phyloP scores from a whole-genome alignment of 2,329 filamentous ascomycete genomes.

The Aspergillus brasiliensis region DNA sequence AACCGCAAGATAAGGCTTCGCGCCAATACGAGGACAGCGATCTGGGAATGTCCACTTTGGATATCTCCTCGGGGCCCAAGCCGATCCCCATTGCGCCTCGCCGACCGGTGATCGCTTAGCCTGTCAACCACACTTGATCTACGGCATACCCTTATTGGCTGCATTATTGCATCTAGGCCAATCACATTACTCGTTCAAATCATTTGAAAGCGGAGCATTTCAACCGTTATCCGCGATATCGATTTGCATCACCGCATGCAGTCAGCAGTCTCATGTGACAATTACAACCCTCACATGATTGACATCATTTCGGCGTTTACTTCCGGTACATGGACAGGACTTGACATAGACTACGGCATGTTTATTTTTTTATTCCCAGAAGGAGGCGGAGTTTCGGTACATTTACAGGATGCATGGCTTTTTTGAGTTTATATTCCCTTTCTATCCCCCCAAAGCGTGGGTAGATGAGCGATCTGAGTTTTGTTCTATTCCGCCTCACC shows the following conservation, averaged over 20 bases:
- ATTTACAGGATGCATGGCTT: constrained; percentile 13
- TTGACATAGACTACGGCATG: constrained; percentile 28
- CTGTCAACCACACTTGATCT: background rate
- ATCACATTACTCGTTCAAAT: background rate
- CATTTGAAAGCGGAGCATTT: background rate
- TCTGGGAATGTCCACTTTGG: constrained; percentile 35
- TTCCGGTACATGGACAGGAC: constrained; percentile 12
- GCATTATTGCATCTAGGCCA: background rate
- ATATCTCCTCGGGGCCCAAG: constrained; percentile 38
- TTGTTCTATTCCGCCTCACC: constrained; percentile 2
- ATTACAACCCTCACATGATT: background rate
- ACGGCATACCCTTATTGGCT: background rate
- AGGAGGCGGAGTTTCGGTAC: constrained; percentile 23
- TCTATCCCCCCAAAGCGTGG: constrained; percentile 12
- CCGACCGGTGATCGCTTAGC: constrained; percentile 40
- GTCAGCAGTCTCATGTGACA: background rate
- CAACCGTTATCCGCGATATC: background rate
- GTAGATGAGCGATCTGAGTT: constrained; percentile 18
- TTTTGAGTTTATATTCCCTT: constrained; percentile 6
- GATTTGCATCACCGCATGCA: background rate
- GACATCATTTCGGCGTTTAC: constrained; percentile 7
- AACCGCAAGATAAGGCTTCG: constrained; percentile 18
- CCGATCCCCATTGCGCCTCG: constrained; percentile 42
- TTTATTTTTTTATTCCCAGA: constrained; percentile 14
- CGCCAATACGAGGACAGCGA: constrained; percentile 32